Base-by-base conservation (phyloP, 2,329 filamentous ascomycete genomes). In the Fusarium sp. region DNA sequence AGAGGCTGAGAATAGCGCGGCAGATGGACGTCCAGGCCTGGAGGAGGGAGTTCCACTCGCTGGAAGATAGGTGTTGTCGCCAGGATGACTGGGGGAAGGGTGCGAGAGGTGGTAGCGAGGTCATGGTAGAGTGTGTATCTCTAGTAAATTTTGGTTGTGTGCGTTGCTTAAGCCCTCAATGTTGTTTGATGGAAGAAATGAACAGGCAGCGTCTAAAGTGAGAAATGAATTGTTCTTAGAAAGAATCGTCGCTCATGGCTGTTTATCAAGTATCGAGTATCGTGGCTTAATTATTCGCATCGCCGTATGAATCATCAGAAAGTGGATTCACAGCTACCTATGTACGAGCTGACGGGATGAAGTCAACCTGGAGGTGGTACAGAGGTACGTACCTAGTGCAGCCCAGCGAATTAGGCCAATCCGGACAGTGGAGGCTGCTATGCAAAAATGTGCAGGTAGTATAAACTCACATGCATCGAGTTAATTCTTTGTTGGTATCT, bases 21-120 rank as follows among this genome's bases (percentile, higher is more conserved):
- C 86, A 79, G 7, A 97, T 81, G 10, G 85, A 79, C 15, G 88
- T 78, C 92, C 92, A 97, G 32, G 91, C 88, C 62, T 90, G 85
- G 42, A 96, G 79, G 73, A 90, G 92, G 29, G 85, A 81, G 64
- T 89, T 83, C 93, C 93, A 97, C 76, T 97, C 91, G 46, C 83
- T 78, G 4, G 87, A 78, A 35, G 83, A 80, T 58, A 97, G 84
- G 66, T 84, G 84, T 65, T 85, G 83, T 71, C 88, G 87, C 79
- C 92, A 87, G 52, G 81, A 79, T 31, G 85, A 79, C 60, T 88
- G 84, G 15, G 93, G 94, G 69, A 95, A 93, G 19, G 90, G 85
- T 54, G 90, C 92, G 76, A 97, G 83, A 31, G 88, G 83, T 38
- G 92, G 92, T 44, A 93, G 78, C 50, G 78, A 72, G 69, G 76